Evolutionary conservation across 2,329 filamentous ascomycete species (phyloP).

Genomic region (Phoma sp.): DNA sequence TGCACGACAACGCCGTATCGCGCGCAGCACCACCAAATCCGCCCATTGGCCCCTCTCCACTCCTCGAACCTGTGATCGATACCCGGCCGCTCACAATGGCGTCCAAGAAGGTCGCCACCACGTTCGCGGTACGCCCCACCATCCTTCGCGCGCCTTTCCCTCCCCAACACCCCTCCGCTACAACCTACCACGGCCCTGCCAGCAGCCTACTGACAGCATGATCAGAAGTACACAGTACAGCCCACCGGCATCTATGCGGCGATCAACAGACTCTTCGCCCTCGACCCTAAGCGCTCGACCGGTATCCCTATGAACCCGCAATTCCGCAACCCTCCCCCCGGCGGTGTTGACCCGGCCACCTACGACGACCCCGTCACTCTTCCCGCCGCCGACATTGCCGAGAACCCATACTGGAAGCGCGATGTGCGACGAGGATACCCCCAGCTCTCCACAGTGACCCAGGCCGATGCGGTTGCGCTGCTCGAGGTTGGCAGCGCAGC

Average conservation of each 20-base stretch:
- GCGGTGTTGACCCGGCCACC: slow-evolving; percentile 70
- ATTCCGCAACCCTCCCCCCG: slow-evolving; percentile 87
- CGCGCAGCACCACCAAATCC: slow-evolving; percentile 23
- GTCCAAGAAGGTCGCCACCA: slow-evolving; percentile 40
- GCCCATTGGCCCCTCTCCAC: slow-evolving; percentile 36
- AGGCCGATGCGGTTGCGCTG: slow-evolving; percentile 85
- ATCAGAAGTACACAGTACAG: slow-evolving; percentile 93
- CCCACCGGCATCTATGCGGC: slow-evolving; percentile 87
- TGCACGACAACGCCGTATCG: slow-evolving; percentile 26
- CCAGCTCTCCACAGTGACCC: slow-evolving; percentile 77
- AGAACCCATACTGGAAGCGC: slow-evolving; percentile 97
- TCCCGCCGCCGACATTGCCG: slow-evolving; percentile 86
- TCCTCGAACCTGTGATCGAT: slow-evolving; percentile 21
- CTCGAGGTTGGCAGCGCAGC: slow-evolving; percentile 84
- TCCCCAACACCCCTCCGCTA: slow-evolving; percentile 16
- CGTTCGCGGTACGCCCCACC: slow-evolving; percentile 38
- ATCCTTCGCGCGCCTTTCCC: slow-evolving; percentile 1
- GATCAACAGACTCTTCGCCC: slow-evolving; percentile 77
- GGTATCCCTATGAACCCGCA: slow-evolving; percentile 92
- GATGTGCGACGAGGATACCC: slow-evolving; percentile 86
- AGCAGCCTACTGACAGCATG: slow-evolving; percentile 1
- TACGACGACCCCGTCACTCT: slow-evolving; percentile 85
- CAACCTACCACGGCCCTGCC: neutral
- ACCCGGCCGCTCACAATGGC: slow-evolving; percentile 36
- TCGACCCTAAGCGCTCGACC: slow-evolving; percentile 88